phyloP scores from a whole-genome alignment of 1,284 basidiomycete species.

The Crocinoboletus sp. region DNA sequence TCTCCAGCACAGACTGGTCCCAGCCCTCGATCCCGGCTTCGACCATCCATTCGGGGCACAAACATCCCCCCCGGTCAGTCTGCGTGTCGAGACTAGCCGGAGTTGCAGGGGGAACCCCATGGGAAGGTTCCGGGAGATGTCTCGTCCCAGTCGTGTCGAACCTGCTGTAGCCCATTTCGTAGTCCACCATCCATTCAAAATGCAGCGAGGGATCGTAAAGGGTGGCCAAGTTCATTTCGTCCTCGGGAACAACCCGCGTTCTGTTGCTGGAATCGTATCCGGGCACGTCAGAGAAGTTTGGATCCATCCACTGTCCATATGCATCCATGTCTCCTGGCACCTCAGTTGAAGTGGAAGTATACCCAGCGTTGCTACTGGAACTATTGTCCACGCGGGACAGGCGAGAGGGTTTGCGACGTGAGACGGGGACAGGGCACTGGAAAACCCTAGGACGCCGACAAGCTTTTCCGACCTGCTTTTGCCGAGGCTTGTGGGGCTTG shows the following conservation, averaged over 20 bases:
- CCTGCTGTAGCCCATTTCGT: conserved; percentile 6
- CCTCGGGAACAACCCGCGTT: neutral
- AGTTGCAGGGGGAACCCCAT: neutral
- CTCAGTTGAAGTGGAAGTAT: neutral
- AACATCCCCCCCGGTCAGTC: conserved; percentile 9
- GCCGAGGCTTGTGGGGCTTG: neutral
- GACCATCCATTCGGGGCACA: conserved; percentile 28
- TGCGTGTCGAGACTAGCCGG: neutral
- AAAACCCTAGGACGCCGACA: neutral
- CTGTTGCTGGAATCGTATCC: neutral
- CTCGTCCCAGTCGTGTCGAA: conserved; percentile 1
- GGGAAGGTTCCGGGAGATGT: neutral
- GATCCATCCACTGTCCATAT: neutral
- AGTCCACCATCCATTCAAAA: conserved; percentile 14
- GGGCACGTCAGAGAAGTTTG: neutral
- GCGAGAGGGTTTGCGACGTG: neutral
- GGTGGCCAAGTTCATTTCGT: neutral
- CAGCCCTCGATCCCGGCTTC: conserved; percentile 21
- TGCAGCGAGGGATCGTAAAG: conserved; percentile 8
- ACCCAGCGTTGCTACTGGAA: neutral
- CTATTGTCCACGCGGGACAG: neutral
- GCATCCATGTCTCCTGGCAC: neutral
- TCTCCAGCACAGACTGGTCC: conserved; percentile 5
- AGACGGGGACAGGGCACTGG: neutral
- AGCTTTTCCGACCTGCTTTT: neutral